These are phyloP conservation scores for Talaromyces thailandensis DNA, from an alignment of 495 filamentous ascomycete species.

Conservation along the genomic window DNA sequence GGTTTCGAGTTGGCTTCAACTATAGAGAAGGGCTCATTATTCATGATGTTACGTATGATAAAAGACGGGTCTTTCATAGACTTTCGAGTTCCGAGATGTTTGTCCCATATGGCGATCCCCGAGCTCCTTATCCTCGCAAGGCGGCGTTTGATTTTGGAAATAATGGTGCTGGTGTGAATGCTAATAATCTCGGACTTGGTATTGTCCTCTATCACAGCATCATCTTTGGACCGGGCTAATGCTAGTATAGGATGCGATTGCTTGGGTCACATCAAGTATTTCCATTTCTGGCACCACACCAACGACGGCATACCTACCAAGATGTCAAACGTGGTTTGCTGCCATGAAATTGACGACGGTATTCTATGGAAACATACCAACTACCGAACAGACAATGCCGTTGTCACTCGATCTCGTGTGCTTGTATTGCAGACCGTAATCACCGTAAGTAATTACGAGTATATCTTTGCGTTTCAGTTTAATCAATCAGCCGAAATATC, in stretches of 20 bases:
- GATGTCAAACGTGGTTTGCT: conserved; percentile 51
- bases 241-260: conserved; percentile 46
- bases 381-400: conserved; percentile 50
- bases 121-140: conserved; percentile 55
- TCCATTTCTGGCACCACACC: conserved; percentile 45
- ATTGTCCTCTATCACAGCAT: not conserved
- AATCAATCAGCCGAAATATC: conserved; percentile 68
- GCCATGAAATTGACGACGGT: conserved; percentile 59
- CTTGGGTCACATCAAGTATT: conserved; percentile 54
- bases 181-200: conserved; percentile 54
- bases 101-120: conserved; percentile 55
- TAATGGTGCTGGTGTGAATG: conserved; percentile 51
- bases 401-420: conserved; percentile 44
- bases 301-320: conserved; percentile 38
- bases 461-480: conserved; percentile 77
- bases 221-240: not conserved
- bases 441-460: conserved; percentile 78
- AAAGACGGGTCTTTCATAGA: conserved; percentile 57
- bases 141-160: conserved; percentile 63
- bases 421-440: conserved; percentile 65
- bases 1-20: conserved; percentile 55
- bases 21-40: conserved; percentile 49
- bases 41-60: conserved; percentile 59
- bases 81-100: conserved; percentile 67
- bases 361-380: conserved; percentile 66